phyloP scores from a whole-genome alignment of 805 yeast genomes.

The Yarrowia sp. region DNA sequence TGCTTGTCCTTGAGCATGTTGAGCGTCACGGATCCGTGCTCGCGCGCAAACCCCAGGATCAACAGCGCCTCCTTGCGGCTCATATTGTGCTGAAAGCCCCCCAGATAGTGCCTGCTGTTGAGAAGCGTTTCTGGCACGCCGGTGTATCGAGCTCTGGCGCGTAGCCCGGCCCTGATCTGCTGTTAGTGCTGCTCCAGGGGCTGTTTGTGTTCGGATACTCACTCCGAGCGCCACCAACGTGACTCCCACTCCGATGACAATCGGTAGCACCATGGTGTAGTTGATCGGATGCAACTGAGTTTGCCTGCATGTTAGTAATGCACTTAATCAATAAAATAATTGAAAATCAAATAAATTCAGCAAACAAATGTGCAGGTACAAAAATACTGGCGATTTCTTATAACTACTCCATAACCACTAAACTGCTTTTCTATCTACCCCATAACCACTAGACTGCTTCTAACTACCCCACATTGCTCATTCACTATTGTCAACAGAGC shows the following conservation, averaged over 20 bases:
- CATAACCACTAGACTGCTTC: too few relatives aligned
- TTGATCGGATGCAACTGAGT: not conserved
- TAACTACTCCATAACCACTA: too few relatives aligned
- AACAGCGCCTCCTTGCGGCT: conserved; percentile 52
- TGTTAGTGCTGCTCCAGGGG: too few relatives aligned
- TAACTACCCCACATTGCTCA: too few relatives aligned
- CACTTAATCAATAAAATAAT: not conserved
- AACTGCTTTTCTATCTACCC: too few relatives aligned
- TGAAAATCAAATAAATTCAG: too few relatives aligned
- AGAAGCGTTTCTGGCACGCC: not conserved
- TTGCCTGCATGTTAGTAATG: not conserved
- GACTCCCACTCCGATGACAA: conserved; percentile 17
- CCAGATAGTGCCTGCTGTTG: conserved; percentile 34
- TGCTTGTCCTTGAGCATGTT: conserved; percentile 71
- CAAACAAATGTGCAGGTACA: too few relatives aligned
- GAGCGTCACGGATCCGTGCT: conserved; percentile 43
- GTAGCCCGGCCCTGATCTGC: conserved; percentile 14
- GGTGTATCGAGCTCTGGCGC: not conserved
- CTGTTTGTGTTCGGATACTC: not conserved
- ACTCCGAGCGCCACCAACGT: conserved; percentile 18
- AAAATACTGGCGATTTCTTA: too few relatives aligned
- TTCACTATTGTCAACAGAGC: too few relatives aligned
- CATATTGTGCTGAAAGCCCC: conserved; percentile 45
- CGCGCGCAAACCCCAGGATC: conserved; percentile 47
- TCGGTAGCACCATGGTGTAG: conserved; percentile 21